phyloP scores from a whole-genome alignment of 257 asterid species.

The Scutellaria barbata region DNA sequence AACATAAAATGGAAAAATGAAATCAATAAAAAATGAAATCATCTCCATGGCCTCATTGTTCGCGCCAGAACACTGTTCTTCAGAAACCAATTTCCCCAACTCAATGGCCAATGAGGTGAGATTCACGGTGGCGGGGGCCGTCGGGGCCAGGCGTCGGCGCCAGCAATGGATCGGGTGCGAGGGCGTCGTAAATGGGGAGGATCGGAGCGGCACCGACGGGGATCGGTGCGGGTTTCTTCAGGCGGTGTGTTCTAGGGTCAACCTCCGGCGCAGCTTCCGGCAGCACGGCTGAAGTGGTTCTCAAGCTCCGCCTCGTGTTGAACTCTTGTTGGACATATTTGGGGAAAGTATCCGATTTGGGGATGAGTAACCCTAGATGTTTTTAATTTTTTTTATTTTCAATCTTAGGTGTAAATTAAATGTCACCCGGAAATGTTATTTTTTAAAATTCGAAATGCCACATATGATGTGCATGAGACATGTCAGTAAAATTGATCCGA shows the following conservation, averaged over 20 bases:
- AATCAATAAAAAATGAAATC: too few species aligned
- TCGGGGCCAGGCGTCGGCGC: conserved; percentile 99
- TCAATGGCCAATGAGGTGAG: conserved; percentile 86
- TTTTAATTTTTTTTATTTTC: too few species aligned
- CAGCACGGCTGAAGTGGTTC: conserved; percentile 72
- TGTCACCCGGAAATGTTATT: too few species aligned
- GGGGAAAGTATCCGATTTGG: too few species aligned
- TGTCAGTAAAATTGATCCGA: too few species aligned
- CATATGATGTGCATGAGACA: too few species aligned
- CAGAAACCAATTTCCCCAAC: conserved; percentile 89
- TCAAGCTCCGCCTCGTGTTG: conserved; percentile 71
- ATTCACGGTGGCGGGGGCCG: conserved; percentile 87
- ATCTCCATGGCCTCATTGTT: conserved; percentile 99
- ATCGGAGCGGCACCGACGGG: conserved; percentile 78
- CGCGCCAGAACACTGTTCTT: conserved; percentile 83
- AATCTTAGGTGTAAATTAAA: too few species aligned
- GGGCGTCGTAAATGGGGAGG: conserved; percentile 69
- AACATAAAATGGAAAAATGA: too few species aligned
- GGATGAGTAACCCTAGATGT: too few species aligned
- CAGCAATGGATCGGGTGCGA: conserved; percentile 90
- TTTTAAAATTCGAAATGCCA: too few species aligned
- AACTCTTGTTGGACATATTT: conserved; percentile 83
- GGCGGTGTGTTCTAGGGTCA: conserved; percentile 78
- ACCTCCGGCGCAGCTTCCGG: conserved; percentile 90
- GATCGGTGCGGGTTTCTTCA: conserved; percentile 57